Base-by-base conservation (phyloP, 108 stramenopile species). In the Nannochloropsis salina region DNA sequence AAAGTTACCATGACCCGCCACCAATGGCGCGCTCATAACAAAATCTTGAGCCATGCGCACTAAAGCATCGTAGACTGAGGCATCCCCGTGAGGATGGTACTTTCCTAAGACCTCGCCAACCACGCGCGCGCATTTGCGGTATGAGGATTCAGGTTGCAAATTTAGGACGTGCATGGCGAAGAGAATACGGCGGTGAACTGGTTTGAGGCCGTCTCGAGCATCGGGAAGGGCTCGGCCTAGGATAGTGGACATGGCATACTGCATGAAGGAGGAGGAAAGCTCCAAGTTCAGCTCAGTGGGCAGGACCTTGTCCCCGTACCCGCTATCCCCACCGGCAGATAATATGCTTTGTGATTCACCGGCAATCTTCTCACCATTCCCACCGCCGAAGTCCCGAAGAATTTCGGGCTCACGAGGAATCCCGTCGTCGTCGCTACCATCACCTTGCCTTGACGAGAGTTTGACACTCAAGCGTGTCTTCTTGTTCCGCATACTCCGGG, bases 1-100 rank as follows among this genome's bases (percentile, higher is more conserved):
- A 90, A 98, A 98, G 86, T 98, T 98, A 12, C 97, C 97, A 89
- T 97, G 96, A 1, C 97, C 97, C 87, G 95, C 95, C 82, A 98
- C 93, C 22, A 98, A 91, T 41, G 93, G 95, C 85, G 90, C 87
- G 41, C 92, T 90, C 86, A 96, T 95, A 8, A 94, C 92, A 85
- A 97, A 98, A 47, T 92, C 90, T 87, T 98, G 97, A 41, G 97
- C 96, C 93, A 98, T 93, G 43, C 97, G 90, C 15, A 98, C 97
- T 20, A 98, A 89, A 20, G 97, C 97, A 90, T 98, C 97, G 88
- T 98, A 98, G 6, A 98, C 96, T 31, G 95, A 94, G 85, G 92
- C 92, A 89, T 98, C 97, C 42, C 96, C 95, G 88, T 95, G 94
- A 11, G 95, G 95, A 89, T 95, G 95, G 85, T 92, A 96, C 87